A percentile compares a stretch with the other conserved stretches of the same genome.
Conservation (phyloP, 768 basidiomycete genomes). For the Lactarius deliciosus region DNA sequence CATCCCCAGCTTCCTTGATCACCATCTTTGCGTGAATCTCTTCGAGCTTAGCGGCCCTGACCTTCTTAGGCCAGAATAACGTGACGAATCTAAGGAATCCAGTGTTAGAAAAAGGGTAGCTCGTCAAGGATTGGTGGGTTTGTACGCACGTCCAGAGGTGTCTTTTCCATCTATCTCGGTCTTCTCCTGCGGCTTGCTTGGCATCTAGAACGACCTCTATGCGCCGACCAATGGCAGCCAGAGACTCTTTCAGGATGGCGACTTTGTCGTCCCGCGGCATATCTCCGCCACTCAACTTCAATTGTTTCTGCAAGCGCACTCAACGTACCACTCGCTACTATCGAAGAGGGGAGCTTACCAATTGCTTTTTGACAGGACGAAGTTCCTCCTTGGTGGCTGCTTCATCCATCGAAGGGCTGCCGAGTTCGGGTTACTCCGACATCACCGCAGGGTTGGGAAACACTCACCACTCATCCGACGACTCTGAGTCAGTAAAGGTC, state of each 20-base stretch:
- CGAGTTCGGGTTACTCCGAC: conserved; percentile 17
- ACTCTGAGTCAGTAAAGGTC: conserved; percentile 93
- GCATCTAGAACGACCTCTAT: conserved; percentile 80
- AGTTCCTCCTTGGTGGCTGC: conserved; percentile 88
- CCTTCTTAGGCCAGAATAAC: conserved; percentile 97
- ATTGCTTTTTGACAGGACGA: conserved; percentile 94
- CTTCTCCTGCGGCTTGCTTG: conserved; percentile 78
- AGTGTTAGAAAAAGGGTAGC: conserved; percentile 14
- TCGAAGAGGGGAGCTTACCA: conserved; percentile 51
- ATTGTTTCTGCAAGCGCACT: conserved; percentile 69
- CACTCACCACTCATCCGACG: conserved; percentile 86
- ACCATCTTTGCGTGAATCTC: conserved; percentile 97
- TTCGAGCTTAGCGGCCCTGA: conserved; percentile 88
- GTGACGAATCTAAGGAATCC: conserved; percentile 73
- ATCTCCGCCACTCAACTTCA: conserved; percentile 90
- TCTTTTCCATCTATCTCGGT: conserved; percentile 83
- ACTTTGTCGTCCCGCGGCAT: conserved; percentile 97
- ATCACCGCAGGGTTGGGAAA: not conserved
- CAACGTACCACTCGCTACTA: conserved; percentile 10
- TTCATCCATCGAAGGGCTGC: conserved; percentile 95
- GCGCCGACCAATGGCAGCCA: conserved; percentile 88
- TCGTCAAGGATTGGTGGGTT: not conserved
- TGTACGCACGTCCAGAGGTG: conserved; percentile 93
- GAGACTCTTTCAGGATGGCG: conserved; percentile 90
- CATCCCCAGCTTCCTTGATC: conserved; percentile 71